Evolutionary conservation across 176 grass and related monocot species (phyloP).

Genomic region (Panicum miliaceum): DNA sequence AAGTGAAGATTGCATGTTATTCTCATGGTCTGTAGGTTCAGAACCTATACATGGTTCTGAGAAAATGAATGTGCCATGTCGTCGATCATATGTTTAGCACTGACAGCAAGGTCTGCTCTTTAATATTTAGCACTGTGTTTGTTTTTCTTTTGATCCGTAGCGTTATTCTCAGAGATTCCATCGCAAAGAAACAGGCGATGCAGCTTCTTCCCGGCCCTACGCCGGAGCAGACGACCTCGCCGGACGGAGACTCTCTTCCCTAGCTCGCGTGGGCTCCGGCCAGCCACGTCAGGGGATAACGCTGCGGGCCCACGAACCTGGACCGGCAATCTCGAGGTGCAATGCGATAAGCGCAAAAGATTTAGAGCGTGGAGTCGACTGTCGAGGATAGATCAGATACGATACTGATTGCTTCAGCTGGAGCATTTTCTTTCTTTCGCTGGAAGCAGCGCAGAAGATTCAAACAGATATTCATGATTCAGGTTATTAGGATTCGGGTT

Average conservation of each 20-base stretch:
- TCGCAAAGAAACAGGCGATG: neutral
- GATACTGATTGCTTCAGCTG: neutral
- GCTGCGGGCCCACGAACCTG: conserved; percentile 6
- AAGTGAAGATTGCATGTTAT: too few relatives aligned
- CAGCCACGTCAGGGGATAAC: conserved; percentile 41
- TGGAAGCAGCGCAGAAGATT: neutral
- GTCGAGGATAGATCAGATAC: neutral
- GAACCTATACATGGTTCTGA: too few relatives aligned
- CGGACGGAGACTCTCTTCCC: neutral
- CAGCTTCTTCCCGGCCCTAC: neutral
- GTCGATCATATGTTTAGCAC: too few relatives aligned
- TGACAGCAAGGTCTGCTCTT: too few relatives aligned
- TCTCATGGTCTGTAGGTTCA: too few relatives aligned
- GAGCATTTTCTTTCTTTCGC: neutral
- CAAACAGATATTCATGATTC: neutral
- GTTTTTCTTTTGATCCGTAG: too few relatives aligned
- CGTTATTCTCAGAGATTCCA: too few relatives aligned
- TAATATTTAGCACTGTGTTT: too few relatives aligned
- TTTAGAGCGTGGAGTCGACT: too few relatives aligned
- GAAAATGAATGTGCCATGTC: too few relatives aligned
- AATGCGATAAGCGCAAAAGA: conserved; percentile 12
- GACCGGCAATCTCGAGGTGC: neutral
- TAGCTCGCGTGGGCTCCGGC: neutral
- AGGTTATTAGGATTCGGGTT: too few relatives aligned
- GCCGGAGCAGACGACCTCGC: neutral